These are phyloP conservation scores for Zygosaccharomyces sapae DNA, from an alignment of 1,139 yeast species.

Conservation along the genomic window DNA sequence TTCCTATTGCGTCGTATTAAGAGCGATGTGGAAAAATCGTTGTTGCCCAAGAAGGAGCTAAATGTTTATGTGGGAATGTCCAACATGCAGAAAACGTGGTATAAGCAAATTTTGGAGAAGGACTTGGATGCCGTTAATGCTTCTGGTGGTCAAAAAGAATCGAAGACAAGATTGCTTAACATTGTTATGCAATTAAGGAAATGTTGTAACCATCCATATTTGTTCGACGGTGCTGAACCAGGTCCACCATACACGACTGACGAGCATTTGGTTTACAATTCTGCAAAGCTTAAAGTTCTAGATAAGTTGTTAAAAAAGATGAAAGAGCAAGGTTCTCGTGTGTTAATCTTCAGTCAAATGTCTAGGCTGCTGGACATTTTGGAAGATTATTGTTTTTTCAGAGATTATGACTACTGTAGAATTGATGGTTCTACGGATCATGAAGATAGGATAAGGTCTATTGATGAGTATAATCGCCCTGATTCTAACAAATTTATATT, in stretches of 20 bases:
- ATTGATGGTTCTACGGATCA: conserved; percentile 95
- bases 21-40: conserved; percentile 85
- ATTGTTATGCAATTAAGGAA: conserved; percentile 96
- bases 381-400: conserved; percentile 84
- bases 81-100: conserved; percentile 91
- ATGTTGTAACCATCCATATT: conserved; percentile 95
- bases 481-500: conserved; percentile 80
- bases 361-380: conserved; percentile 83
- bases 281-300: conserved; percentile 85
- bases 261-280: conserved; percentile 81
- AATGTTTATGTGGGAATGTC: conserved; percentile 93
- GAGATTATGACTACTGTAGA: conserved; percentile 83
- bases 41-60: conserved; percentile 84
- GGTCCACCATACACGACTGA: conserved; percentile 98
- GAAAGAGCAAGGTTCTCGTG: conserved; percentile 78
- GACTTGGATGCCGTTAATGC: conserved; percentile 97
- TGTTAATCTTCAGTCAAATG: conserved; percentile 92
- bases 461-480: conserved; percentile 85
- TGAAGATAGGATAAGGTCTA: conserved; percentile 86
- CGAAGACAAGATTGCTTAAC: conserved; percentile 82
- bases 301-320: conserved; percentile 77
- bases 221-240: conserved; percentile 98
- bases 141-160: conserved; percentile 80
- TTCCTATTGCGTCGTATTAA: conserved; percentile 86
- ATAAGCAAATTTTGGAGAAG: conserved; percentile 78